phyloP scores from a whole-genome alignment of 163 green algal genomes.

The Chloromonas sp. region DNA sequence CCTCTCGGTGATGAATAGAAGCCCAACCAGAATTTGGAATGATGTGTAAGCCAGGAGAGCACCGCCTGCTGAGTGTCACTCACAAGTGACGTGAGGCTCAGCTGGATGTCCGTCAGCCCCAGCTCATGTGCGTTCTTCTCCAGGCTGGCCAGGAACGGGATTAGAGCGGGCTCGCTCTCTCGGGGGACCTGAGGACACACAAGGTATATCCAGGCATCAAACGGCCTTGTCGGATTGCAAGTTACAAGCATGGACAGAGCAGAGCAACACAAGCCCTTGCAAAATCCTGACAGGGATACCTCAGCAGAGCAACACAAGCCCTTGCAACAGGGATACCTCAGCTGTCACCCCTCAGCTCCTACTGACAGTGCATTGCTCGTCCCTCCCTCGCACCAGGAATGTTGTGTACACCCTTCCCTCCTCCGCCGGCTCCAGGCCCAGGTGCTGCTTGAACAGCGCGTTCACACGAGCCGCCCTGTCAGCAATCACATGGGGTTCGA shows the following conservation, averaged over 20 bases:
- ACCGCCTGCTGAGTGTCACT: not conserved
- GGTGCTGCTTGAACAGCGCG: constrained; percentile 33
- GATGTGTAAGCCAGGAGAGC: too few species aligned
- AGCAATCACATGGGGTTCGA: constrained; percentile 2
- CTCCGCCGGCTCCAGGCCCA: constrained; percentile 52
- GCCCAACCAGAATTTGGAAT: too few species aligned
- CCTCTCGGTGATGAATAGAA: too few species aligned
- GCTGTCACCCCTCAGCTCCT: too few species aligned
- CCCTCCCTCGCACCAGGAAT: constrained; percentile 21
- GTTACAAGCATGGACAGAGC: too few species aligned
- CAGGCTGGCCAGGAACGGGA: constrained; percentile 51
- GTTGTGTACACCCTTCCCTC: constrained; percentile 59
- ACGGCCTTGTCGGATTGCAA: not conserved
- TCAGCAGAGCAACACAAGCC: too few species aligned
- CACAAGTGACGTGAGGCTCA: constrained; percentile 52
- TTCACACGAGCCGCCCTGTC: constrained; percentile 19
- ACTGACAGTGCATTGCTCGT: too few species aligned
- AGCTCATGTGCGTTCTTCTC: constrained; percentile 42
- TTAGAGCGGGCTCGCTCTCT: constrained; percentile 37
- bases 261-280: too few species aligned
- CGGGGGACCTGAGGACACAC: constrained; percentile 16
- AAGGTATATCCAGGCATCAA: not conserved
- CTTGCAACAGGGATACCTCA: too few species aligned
- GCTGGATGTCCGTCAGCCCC: constrained; percentile 69
- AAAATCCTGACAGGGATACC: too few species aligned